phyloP scores from a whole-genome alignment of 306 rosid species.

The Quercus agrifolia region DNA sequence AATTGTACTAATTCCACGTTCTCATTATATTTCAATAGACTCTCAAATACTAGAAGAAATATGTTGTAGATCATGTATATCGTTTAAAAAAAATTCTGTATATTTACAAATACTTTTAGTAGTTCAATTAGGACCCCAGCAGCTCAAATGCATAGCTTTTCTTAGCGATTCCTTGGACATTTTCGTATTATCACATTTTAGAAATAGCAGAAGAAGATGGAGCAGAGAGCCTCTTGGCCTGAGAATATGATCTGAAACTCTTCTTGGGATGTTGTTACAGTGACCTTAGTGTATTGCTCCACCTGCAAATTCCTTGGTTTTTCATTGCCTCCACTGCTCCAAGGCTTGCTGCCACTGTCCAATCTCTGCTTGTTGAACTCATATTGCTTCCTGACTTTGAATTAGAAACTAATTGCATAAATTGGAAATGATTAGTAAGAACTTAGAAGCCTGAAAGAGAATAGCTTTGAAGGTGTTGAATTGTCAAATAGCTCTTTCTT shows the following conservation, averaged over 20 bases:
- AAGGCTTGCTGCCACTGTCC: conserved; percentile 23
- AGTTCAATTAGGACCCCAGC: conserved; percentile 26
- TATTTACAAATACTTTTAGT: neutral
- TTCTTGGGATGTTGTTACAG: conserved; percentile 19
- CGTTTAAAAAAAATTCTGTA: no score
- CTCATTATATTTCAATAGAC: no score
- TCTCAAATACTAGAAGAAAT: no score
- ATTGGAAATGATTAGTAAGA: no score
- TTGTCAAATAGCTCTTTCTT: no score
- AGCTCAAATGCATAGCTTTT: conserved; percentile 27
- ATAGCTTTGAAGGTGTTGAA: no score
- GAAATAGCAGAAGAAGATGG: conserved; percentile 12
- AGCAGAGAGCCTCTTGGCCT: neutral
- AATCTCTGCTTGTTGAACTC: conserved; percentile 24
- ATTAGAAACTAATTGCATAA: no score
- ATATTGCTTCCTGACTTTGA: neutral
- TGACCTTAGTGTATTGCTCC: conserved; percentile 16
- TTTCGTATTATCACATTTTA: conserved; percentile 1
- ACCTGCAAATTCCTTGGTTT: conserved; percentile 29
- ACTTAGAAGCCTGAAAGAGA: no score
- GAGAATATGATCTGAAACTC: conserved; percentile 21
- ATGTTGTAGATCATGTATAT: neutral
- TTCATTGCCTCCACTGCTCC: conserved; percentile 33
- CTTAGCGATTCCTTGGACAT: conserved; percentile 19
- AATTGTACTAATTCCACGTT: no score